These are phyloP conservation scores for Oenanthe javanica DNA, from an alignment of 140 eudicot genomes.

Conservation along the genomic window DNA sequence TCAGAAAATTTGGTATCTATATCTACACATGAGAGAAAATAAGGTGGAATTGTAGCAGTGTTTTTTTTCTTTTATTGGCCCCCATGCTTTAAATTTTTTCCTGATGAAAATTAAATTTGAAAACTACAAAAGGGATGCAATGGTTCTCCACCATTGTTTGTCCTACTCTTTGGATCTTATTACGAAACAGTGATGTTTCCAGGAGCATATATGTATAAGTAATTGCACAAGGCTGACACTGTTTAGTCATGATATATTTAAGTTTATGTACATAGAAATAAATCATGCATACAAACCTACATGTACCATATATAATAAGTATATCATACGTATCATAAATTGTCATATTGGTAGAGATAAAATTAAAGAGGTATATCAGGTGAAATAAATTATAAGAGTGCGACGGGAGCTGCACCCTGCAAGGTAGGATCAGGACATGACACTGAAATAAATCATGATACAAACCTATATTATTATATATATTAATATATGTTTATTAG, in stretches of 20 bases:
- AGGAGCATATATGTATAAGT: not conserved
- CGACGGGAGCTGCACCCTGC: not conserved
- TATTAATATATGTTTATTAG: too few relatives aligned
- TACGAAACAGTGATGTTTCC: not conserved
- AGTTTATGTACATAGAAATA: not conserved
- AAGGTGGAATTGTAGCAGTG: not conserved
- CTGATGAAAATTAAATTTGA: slow-evolving; percentile 3
- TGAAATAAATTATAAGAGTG: not conserved
- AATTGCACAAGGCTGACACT: not conserved
- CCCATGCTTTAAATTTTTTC: not conserved
- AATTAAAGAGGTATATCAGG: not conserved
- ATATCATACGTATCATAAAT: not conserved
- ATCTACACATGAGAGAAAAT: not conserved
- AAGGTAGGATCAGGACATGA: not conserved
- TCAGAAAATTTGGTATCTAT: not conserved
- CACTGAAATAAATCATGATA: too few relatives aligned
- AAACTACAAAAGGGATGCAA: slow-evolving; percentile 5
- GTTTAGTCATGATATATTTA: slow-evolving; percentile 1
- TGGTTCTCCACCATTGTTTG: slow-evolving; percentile 4
- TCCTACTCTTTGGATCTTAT: not conserved
- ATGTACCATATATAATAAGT: not conserved
- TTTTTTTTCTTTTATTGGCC: not conserved
- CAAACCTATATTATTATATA: too few relatives aligned
- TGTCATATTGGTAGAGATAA: not conserved
- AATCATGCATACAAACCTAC: not conserved